Base-by-base conservation (phyloP, 2,329 filamentous ascomycete species). In the Venturia nashicola region DNA sequence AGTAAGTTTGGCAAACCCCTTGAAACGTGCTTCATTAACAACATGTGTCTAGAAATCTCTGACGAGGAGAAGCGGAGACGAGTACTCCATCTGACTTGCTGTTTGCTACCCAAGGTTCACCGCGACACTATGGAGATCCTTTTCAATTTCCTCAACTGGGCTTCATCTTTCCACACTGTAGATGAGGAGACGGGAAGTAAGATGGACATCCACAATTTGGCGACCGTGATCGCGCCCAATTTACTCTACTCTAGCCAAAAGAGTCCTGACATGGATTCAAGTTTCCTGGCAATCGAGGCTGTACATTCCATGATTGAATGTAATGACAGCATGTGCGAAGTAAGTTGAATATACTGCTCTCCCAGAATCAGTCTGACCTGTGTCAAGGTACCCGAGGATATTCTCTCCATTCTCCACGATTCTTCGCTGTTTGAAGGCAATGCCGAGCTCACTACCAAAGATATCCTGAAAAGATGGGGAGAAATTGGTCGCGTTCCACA, bases 181-280 rank as follows among this genome's bases (percentile, higher is more conserved):
- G 94, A 99, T 70, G 94, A 99, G 71, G 94, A 99, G 73, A 89
- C 89, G 27, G 94, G 94, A 34, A 97, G 93, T 69, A 97, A 97
- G 81, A 99, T 99, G 94, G 94, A 99, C 73, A 89, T 96, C 62
- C 91, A 96, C 78, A 99, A 99, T 72, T 83, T 99, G 67, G 91
- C 94, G 3, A 97, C 95, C 3, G 94, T 99, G 67, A 97, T 99
- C 75, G 92, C 93, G 5, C 94, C 94, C 0, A 99, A 99, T 71
- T 91, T 99, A 66, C 82, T 97, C 14, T 92, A 89, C 69, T 89
- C 87, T 68, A 84, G 79, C 66, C 80, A 72, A 63, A 76, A 76
- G 60, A 76, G 74, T 60, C 80, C 83, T 7, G 84, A 83, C 54
- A 83, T 91, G 67, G 93, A 95, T 69, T 91, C 96, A 69, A 94